Base-by-base conservation (phyloP, 192 early-diverging fungal genomes). In the Entomortierella beljakovae region DNA sequence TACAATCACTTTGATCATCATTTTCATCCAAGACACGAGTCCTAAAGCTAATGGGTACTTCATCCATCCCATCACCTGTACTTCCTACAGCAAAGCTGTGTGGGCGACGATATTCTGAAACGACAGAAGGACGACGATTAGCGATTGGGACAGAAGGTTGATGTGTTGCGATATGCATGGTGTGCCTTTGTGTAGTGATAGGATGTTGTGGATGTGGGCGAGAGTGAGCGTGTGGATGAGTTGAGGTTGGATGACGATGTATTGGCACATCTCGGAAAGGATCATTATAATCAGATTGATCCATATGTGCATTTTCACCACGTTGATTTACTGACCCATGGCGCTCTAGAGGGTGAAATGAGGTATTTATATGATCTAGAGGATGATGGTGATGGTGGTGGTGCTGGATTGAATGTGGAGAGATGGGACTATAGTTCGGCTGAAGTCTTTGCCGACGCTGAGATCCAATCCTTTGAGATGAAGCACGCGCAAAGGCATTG, bases 61-160 rank as follows among this genome's bases (percentile, higher is more conserved):
- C 62, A 2, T 50, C 43, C 10, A 5, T n/a, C 9, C 43, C 59
- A 10, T 16, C 35, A 15, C 33, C 26, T 6, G 6, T 8, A 13
- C 23, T 37, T 3, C 31, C 57, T 0, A 29, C 4, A 15, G 50
- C 43, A 55, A 56, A 70, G 25, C 71, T 74, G 33, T 74, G 57
- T 6, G 63, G 71, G 18, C 71, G 64, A 1, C 64, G 34, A 42
- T 74, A 74, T 9, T 53, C 28, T 13, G 62, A 64, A 1, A 42
- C 57, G 10, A 33, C 3, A 32, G 60, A 43, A 2, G 46, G 60
- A 20, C 33, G 23, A 20, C 28, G 60, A 11, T 7, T 64, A 13
- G 61, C 35, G 2, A 29, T 23, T 6, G 59, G 43, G 16, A 13
- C 34, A 48, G 59, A 48, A n/a, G 29, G 59, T 13, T 11, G 3